Percentiles rank a stretch among this genome's conserved stretches.
Conservation (phyloP, 305 asterid species). For the Nicotiana rustica region DNA sequence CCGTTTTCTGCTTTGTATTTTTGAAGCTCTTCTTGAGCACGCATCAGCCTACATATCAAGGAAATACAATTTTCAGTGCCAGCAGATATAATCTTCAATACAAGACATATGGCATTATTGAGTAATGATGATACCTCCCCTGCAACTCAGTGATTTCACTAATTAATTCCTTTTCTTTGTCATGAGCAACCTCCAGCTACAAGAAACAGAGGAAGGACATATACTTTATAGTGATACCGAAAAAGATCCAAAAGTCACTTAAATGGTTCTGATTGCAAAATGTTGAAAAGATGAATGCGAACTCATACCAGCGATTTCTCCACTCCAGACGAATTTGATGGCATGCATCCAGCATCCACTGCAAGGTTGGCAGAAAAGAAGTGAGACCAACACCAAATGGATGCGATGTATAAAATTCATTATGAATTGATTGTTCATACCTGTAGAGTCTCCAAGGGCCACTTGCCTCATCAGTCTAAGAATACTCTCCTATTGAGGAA, state of each 20-base stretch:
- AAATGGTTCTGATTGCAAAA: conserved; percentile 34
- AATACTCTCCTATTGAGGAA: conserved; percentile 64
- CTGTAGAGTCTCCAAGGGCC: conserved; percentile 59
- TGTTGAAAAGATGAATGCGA: conserved; percentile 21
- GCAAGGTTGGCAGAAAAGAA: conserved; percentile 45
- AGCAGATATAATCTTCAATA: conserved; percentile 10
- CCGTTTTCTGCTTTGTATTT: conserved; percentile 65
- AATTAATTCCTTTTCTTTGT: conserved; percentile 82
- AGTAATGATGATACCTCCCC: conserved; percentile 60
- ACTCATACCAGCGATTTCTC: conserved; percentile 77
- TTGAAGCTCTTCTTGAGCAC: conserved; percentile 79
- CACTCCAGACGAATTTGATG: conserved; percentile 43
- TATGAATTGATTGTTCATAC: conserved; percentile 51
- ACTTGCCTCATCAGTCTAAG: conserved; percentile 81
- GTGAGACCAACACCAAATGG: conserved; percentile 14
- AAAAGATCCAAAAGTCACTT: conserved; percentile 20
- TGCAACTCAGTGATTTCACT: conserved; percentile 82
- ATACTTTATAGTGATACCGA: conserved; percentile 22
- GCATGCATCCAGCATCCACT: conserved; percentile 57
- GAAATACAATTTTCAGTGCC: conserved; percentile 1
- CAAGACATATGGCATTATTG: background rate
- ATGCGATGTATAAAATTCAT: conserved; percentile 4
- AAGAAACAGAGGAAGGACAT: conserved; percentile 31
- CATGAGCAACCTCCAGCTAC: conserved; percentile 83
- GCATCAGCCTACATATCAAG: conserved; percentile 60